Evolutionary conservation across 2,329 filamentous ascomycete genomes (phyloP).

Genomic region (Thermomyces lanuginosus): DNA sequence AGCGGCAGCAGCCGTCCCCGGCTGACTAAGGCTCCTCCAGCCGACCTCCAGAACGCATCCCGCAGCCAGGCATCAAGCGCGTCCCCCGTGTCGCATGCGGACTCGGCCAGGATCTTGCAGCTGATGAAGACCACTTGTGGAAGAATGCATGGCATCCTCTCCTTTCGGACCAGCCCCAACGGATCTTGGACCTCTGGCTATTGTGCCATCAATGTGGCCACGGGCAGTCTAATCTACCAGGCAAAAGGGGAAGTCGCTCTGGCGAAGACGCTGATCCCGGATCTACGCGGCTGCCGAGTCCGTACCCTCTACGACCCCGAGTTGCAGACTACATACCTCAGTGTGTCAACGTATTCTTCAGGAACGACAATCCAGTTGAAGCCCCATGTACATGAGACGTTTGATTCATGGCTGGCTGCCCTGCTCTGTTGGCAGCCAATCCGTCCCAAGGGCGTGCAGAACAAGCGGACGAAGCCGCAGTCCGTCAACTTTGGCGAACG

Average conservation of each 20-base stretch:
- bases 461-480: conserved; percentile 35
- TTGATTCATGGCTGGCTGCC: conserved; percentile 37
- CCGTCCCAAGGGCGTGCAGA: conserved; percentile 33
- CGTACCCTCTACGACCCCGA: conserved; percentile 33
- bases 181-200: conserved; percentile 34
- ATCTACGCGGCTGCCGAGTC: conserved; percentile 34
- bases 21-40: conserved; percentile 17
- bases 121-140: conserved; percentile 37
- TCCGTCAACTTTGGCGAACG: conserved; percentile 28
- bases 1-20: conserved; percentile 18
- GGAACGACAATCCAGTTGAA: conserved; percentile 32
- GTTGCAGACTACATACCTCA: conserved; percentile 30
- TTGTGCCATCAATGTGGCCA: conserved; percentile 36
- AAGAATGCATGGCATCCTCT: conserved; percentile 37
- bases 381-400: conserved; percentile 35
- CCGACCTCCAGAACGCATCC: conserved; percentile 10
- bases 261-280: conserved; percentile 33
- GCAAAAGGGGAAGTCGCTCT: conserved; percentile 33
- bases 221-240: conserved; percentile 35
- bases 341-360: conserved; percentile 32
- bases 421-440: conserved; percentile 37
- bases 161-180: conserved; percentile 28
- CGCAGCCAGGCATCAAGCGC: conserved; percentile 15
- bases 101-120: conserved; percentile 33
- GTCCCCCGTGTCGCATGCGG: conserved; percentile 26